Percentiles rank a stretch among this genome's conserved stretches.
Evolutionary conservation across 306 rosid genomes (phyloP).

Genomic region (Pyrus bretschneideri): DNA sequence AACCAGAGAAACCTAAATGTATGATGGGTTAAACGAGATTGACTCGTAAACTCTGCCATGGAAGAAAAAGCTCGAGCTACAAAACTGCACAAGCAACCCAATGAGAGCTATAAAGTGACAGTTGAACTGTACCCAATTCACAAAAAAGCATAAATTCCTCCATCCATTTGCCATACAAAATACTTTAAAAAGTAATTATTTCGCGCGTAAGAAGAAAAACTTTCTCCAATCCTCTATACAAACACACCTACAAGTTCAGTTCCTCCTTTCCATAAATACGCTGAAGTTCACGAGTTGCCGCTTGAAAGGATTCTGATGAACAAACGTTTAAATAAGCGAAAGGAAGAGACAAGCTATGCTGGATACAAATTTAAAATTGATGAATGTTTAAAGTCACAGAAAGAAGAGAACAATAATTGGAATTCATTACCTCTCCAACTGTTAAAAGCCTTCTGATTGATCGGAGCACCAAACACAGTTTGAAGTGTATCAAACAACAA

Average conservation of each 20-base stretch:
- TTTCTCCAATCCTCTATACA: conserved; percentile 12
- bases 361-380: not conserved
- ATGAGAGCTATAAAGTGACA: not conserved
- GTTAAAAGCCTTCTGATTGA: conserved; percentile 75
- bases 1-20: not conserved
- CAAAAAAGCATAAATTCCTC: conserved; percentile 8
- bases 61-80: no score
- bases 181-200: conserved; percentile 2
- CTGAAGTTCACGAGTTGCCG: conserved; percentile 83
- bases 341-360: not conserved
- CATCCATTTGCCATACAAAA: not conserved
- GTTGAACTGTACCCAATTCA: not conserved
- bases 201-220: conserved; percentile 17
- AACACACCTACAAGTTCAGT: conserved; percentile 33
- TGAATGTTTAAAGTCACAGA: not conserved
- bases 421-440: conserved; percentile 62
- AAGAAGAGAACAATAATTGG: not conserved
- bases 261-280: conserved; percentile 85
- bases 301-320: conserved; percentile 76
- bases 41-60: not conserved
- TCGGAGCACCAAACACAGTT: conserved; percentile 73
- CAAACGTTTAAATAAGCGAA: conserved; percentile 7
- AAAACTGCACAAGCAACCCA: no score
- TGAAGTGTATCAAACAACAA: conserved; percentile 68
- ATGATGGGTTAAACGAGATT: not conserved